Evolutionary conservation across 768 basidiomycete genomes (phyloP).

Genomic region (Leucosporidium yakuticum): DNA sequence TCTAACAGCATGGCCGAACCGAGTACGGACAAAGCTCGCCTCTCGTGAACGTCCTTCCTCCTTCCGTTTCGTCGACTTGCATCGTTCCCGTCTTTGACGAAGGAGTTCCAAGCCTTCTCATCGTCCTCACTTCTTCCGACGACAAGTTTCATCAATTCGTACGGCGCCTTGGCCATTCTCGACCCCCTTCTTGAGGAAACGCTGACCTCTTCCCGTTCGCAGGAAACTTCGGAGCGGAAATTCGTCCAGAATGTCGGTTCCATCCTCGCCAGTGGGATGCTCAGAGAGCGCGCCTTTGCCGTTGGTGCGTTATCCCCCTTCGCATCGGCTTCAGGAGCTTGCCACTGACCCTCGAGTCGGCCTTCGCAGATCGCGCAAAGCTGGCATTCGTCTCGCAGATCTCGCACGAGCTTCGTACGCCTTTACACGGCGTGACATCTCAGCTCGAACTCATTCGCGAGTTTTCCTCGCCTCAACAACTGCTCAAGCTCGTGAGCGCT

Average conservation of each 20-base stretch:
- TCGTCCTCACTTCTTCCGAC: constrained; percentile 5
- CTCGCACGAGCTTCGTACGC: constrained; percentile 40
- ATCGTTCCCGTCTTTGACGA: not conserved
- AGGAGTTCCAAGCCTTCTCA: not conserved
- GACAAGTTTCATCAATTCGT: constrained; percentile 29
- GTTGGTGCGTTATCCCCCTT: constrained; percentile 9
- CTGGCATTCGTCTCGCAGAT: constrained; percentile 39
- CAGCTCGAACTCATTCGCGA: constrained; percentile 36
- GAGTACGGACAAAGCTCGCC: not conserved
- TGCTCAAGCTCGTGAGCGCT: constrained; percentile 10
- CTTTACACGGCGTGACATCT: constrained; percentile 37
- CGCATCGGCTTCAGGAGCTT: not conserved
- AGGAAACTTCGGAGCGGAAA: constrained; percentile 14
- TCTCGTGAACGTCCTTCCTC: constrained; percentile 3
- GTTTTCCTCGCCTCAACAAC: constrained; percentile 12
- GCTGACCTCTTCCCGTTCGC: constrained; percentile 16
- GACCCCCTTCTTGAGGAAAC: too few species aligned
- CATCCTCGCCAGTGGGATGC: constrained; percentile 31
- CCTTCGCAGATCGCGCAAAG: constrained; percentile 34
- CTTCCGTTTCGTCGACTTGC: constrained; percentile 21
- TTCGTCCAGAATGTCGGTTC: constrained; percentile 34
- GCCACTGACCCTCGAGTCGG: not conserved
- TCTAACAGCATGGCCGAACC: not conserved
- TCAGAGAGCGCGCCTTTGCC: constrained; percentile 31
- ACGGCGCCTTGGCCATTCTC: constrained; percentile 28